Percentiles rank a stretch among this genome's conserved stretches.
phyloP scores from a whole-genome alignment of 192 early-diverging fungal species.

The Umbelopsis vinacea region DNA sequence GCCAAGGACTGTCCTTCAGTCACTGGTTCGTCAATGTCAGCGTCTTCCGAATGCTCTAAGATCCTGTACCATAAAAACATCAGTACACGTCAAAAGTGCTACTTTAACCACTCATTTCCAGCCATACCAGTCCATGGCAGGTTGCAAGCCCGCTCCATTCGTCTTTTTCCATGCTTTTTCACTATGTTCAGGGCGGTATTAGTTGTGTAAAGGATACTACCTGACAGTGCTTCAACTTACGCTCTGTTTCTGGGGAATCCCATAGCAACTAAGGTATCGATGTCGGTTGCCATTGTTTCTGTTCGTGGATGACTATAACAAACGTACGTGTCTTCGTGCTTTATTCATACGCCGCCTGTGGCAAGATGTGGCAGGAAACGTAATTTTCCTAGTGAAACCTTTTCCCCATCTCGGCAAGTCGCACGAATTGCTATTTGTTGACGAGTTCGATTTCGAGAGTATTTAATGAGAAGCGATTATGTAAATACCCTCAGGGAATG shows the following conservation, averaged over 20 bases:
- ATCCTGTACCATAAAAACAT: constrained; percentile 51
- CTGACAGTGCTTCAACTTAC: constrained; percentile 37
- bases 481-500: too few relatives aligned
- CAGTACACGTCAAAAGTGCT: not conserved
- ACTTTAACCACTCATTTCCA: not conserved
- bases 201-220: not conserved
- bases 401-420: too few relatives aligned
- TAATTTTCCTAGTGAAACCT: too few relatives aligned
- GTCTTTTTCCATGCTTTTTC: constrained; percentile 69
- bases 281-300: constrained; percentile 48
- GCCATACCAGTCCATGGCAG: constrained; percentile 84
- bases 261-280: constrained; percentile 65
- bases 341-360: too few relatives aligned
- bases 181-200: not conserved
- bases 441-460: too few relatives aligned
- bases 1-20: constrained; percentile 41
- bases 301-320: not conserved
- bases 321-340: not conserved
- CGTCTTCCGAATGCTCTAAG: constrained; percentile 72
- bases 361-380: too few relatives aligned
- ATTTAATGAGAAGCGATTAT: too few relatives aligned
- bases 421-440: too few relatives aligned
- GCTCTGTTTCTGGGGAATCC: constrained; percentile 70
- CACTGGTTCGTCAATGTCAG: constrained; percentile 61
- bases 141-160: constrained; percentile 76